Evolutionary conservation across 106 monocot genomes (phyloP).

Genomic region (Apostasia ramifera): DNA sequence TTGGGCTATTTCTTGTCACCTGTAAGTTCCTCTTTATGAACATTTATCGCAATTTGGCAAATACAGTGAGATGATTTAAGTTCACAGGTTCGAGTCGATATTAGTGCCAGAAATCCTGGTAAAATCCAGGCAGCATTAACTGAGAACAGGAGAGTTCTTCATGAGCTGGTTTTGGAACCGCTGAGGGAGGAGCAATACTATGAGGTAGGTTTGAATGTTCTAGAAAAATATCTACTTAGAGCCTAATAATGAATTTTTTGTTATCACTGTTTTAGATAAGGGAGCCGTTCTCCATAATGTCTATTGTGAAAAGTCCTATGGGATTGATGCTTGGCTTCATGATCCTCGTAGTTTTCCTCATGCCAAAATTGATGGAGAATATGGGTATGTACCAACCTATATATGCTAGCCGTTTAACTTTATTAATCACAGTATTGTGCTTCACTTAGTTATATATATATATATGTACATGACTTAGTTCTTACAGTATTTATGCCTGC

Average conservation of each 20-base stretch:
- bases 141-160: slow-evolving; percentile 62
- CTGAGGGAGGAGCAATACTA: slow-evolving; percentile 91
- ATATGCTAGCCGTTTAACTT: too few relatives aligned
- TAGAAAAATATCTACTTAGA: neutral
- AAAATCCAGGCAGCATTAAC: slow-evolving; percentile 93
- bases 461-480: too few relatives aligned
- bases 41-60: slow-evolving; percentile 4
- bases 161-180: slow-evolving; percentile 85
- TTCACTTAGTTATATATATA: too few relatives aligned
- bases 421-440: too few relatives aligned
- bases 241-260: slow-evolving; percentile 2
- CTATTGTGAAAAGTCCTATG: slow-evolving; percentile 94
- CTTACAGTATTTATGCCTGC: too few relatives aligned
- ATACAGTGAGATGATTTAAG: neutral
- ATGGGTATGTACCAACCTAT: slow-evolving; percentile 40
- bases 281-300: slow-evolving; percentile 88
- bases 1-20: slow-evolving; percentile 92
- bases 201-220: slow-evolving; percentile 39
- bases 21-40: slow-evolving; percentile 26
- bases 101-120: slow-evolving; percentile 95
- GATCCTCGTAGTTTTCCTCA: slow-evolving; percentile 77
- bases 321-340: slow-evolving; percentile 93
- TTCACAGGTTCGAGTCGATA: slow-evolving; percentile 85
- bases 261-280: slow-evolving; percentile 55
- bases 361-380: slow-evolving; percentile 94